Percentiles rank a stretch among this genome's conserved stretches.
These are phyloP conservation scores for Leccinum angustisporum DNA, from an alignment of 1,284 basidiomycete genomes.

Conservation along the genomic window DNA sequence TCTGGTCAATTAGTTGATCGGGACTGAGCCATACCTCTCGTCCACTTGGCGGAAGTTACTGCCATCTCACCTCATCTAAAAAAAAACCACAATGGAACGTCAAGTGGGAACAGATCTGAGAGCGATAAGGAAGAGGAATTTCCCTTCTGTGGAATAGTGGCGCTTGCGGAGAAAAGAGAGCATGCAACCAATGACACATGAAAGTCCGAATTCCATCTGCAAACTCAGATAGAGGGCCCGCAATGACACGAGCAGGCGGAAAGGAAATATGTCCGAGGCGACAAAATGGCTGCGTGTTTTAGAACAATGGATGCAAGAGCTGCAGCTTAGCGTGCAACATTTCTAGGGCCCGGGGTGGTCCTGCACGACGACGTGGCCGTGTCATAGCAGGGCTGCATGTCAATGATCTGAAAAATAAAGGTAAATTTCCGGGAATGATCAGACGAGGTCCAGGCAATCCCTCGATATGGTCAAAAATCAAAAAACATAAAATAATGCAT, in stretches of 20 bases:
- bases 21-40: slow-evolving; percentile 13
- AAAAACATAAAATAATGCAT: slow-evolving; percentile 21
- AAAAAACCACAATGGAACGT: slow-evolving; percentile 13
- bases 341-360: slow-evolving; percentile 11
- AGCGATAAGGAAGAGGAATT: slow-evolving; percentile 22
- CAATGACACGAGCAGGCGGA: slow-evolving; percentile 13
- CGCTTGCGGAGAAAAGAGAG: slow-evolving; percentile 28
- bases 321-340: slow-evolving; percentile 7
- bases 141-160: slow-evolving; percentile 21
- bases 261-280: slow-evolving; percentile 7
- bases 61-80: slow-evolving; percentile 19
- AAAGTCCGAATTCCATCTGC: slow-evolving; percentile 32
- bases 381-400: slow-evolving; percentile 19
- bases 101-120: slow-evolving; percentile 23
- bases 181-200: slow-evolving; percentile 32
- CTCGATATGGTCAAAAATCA: slow-evolving; percentile 30
- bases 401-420: slow-evolving; percentile 23
- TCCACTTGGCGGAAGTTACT: slow-evolving; percentile 15
- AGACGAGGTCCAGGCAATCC: slow-evolving; percentile 20
- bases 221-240: slow-evolving; percentile 33
- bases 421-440: slow-evolving; percentile 28
- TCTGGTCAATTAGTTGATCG: slow-evolving; percentile 18
- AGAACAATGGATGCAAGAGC: slow-evolving; percentile 11
- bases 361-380: slow-evolving; percentile 9
- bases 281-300: slow-evolving; percentile 14